Conservation (phyloP, 306 rosid species). For the Potentilla sterilis region DNA sequence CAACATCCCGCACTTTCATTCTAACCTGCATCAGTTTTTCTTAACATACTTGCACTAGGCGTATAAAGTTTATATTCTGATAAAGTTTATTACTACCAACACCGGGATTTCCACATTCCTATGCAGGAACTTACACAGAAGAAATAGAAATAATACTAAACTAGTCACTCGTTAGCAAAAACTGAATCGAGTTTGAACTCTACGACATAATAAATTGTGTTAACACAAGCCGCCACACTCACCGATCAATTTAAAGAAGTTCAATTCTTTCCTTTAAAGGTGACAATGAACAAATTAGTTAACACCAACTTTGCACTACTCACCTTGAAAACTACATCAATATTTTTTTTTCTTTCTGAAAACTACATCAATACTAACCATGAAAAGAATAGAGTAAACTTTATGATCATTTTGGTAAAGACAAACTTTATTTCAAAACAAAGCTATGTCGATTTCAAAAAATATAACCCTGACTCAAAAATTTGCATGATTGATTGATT, state of each 20-base stretch:
- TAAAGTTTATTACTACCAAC: not conserved
- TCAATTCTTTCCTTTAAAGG: not conserved
- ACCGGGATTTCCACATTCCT: not conserved
- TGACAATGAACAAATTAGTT: not conserved
- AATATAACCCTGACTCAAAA: not conserved
- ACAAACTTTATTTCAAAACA: not conserved
- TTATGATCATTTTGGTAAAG: not conserved
- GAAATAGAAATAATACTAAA: not conserved
- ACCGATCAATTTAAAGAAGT: not conserved
- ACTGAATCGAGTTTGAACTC: not conserved
- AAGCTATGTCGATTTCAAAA: not conserved
- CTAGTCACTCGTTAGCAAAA: not conserved
- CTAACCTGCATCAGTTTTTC: not conserved
- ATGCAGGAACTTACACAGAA: not conserved
- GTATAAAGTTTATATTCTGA: not conserved
- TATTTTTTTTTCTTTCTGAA: too few relatives aligned
- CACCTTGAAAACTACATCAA: not conserved
- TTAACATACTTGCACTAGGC: not conserved
- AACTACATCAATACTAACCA: not conserved
- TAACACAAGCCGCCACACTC: not conserved
- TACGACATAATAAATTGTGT: not conserved
- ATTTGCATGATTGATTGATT: too few relatives aligned
- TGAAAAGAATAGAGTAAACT: not conserved
- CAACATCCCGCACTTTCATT: not conserved
- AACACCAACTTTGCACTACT: not conserved